Percentiles rank a stretch among this genome's conserved stretches.
Evolutionary conservation across 371 early-diverging fungal species (phyloP).

Genomic region (Zopfochytrium polystomum): DNA sequence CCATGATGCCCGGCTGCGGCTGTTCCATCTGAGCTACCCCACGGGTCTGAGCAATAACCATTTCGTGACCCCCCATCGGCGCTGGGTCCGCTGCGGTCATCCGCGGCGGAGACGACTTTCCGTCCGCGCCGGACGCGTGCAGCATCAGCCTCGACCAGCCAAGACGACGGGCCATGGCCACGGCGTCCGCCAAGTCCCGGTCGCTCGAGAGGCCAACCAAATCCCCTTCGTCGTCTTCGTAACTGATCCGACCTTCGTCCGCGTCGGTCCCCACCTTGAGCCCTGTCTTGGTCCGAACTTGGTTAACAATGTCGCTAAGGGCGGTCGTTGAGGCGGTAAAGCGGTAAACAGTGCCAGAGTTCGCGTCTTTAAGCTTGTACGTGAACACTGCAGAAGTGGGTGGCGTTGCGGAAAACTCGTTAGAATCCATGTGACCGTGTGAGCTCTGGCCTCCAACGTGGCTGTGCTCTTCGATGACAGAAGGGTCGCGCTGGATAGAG

Average conservation of each 20-base stretch:
- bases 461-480: too few relatives aligned
- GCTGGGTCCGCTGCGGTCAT: not conserved
- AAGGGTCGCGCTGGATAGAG: too few relatives aligned
- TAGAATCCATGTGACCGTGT: too few relatives aligned
- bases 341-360: constrained; percentile 69
- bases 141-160: constrained; percentile 71
- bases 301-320: constrained; percentile 26
- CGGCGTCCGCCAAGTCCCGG: constrained; percentile 78
- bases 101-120: constrained; percentile 11
- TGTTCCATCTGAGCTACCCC: not conserved
- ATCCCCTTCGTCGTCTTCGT: constrained; percentile 88
- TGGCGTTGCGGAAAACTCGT: too few relatives aligned
- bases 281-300: constrained; percentile 25
- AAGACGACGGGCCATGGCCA: constrained; percentile 69
- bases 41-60: not conserved
- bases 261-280: not conserved
- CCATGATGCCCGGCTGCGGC: constrained; percentile 4
- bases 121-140: constrained; percentile 52
- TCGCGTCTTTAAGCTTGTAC: constrained; percentile 76
- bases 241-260: constrained; percentile 49
- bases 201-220: constrained; percentile 74
- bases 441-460: too few relatives aligned
- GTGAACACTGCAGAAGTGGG: constrained; percentile 54
- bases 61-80: not conserved
- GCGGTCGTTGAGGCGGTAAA: constrained; percentile 56